phyloP scores from a whole-genome alignment of 306 rosid genomes.

The Castanea sativa region DNA sequence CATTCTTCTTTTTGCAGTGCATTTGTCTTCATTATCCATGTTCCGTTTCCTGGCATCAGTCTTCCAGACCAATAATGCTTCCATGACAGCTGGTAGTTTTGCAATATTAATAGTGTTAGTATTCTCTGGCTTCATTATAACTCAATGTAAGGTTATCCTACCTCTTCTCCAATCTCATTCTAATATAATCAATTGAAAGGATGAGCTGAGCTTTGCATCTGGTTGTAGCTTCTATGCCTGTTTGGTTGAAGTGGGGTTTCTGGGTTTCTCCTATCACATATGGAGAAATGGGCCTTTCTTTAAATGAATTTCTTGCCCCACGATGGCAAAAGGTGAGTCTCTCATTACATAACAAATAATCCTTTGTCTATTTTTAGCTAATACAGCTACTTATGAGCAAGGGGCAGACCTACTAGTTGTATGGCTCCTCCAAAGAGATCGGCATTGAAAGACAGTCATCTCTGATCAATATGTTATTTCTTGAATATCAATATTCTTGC shows the following conservation, averaged over 20 bases:
- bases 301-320: conserved; percentile 32
- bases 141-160: conserved; percentile 16
- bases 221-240: conserved; percentile 34
- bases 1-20: conserved; percentile 25
- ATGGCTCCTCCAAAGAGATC: no score
- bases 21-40: conserved; percentile 35
- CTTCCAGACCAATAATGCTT: conserved; percentile 16
- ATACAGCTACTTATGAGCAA: neutral
- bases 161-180: neutral
- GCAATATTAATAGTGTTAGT: conserved; percentile 2
- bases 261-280: conserved; percentile 37
- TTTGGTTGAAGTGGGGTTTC: conserved; percentile 34
- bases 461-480: conserved; percentile 1
- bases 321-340: conserved; percentile 31
- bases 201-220: neutral
- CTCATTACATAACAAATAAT: neutral
- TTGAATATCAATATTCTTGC: neutral
- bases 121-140: conserved; percentile 35
- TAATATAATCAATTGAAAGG: neutral
- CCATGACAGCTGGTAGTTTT: conserved; percentile 24
- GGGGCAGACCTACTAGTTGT: no score
- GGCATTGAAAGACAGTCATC: no score
- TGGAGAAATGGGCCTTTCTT: conserved; percentile 30
- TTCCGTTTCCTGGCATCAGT: conserved; percentile 34
- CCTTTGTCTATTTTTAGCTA: neutral